Percentiles rank a stretch among this genome's conserved stretches.
Conservation (phyloP, 495 filamentous ascomycete species). For the Talaromyces liani region DNA sequence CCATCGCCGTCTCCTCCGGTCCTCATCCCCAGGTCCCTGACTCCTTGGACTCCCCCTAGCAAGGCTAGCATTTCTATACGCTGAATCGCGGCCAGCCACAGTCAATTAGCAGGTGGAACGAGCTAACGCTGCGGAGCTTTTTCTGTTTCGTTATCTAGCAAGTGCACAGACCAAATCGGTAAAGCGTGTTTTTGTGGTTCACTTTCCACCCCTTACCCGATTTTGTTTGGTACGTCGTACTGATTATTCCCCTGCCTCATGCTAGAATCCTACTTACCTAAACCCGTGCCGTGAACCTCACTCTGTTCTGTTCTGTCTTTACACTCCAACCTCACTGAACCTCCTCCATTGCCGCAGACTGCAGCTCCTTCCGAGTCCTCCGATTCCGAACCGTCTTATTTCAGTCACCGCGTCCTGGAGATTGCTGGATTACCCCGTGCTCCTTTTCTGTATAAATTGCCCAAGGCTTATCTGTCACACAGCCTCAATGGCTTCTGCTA, state of each 20-base stretch:
- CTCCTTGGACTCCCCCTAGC: not conserved
- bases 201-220: conserved; percentile 1
- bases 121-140: not conserved
- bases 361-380: not conserved
- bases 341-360: not conserved
- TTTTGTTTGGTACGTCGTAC: conserved; percentile 1
- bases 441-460: not conserved
- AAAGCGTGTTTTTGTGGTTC: conserved; percentile 1
- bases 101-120: not conserved
- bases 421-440: conserved; percentile 1
- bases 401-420: conserved; percentile 5
- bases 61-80: not conserved
- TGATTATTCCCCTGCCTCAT: conserved; percentile 2
- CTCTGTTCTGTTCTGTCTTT: not conserved
- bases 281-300: not conserved
- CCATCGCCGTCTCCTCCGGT: not conserved
- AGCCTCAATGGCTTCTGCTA: conserved; percentile 8
- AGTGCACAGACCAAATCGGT: conserved; percentile 2
- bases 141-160: conserved; percentile 2
- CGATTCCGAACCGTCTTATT: not conserved
- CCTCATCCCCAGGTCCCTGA: not conserved
- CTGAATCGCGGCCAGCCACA: conserved; percentile 1
- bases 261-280: not conserved
- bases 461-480: not conserved
- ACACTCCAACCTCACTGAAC: not conserved